A percentile compares a stretch with the other conserved stretches of the same genome.
Conservation (phyloP, 176 grass and related monocot species). For the Oryza officinalis region DNA sequence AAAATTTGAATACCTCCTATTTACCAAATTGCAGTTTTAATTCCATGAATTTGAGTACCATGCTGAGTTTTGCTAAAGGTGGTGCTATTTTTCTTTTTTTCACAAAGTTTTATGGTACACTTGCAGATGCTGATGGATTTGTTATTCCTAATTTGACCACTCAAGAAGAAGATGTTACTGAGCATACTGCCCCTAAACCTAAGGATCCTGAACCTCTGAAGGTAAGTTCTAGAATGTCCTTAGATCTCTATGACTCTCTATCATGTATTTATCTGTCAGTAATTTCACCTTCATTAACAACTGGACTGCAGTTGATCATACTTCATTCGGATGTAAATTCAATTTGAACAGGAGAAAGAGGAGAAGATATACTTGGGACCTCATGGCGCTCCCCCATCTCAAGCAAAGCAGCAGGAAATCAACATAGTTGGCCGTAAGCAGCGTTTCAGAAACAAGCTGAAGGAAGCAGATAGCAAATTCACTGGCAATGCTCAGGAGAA, state of each 20-base stretch:
- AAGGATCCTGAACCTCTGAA: conserved; percentile 49
- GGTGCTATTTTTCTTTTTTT: neutral
- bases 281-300: neutral
- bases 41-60: neutral
- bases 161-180: conserved; percentile 46
- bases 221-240: conserved; percentile 31
- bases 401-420: conserved; percentile 57
- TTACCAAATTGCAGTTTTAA: neutral
- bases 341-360: conserved; percentile 51
- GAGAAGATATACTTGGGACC: conserved; percentile 78
- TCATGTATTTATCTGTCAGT: conserved; percentile 1
- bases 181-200: conserved; percentile 29
- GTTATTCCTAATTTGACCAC: conserved; percentile 70
- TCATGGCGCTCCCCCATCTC: conserved; percentile 64
- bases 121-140: conserved; percentile 81
- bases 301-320: neutral
- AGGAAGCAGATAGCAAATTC: conserved; percentile 80
- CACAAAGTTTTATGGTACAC: conserved; percentile 16
- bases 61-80: neutral
- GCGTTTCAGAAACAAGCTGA: conserved; percentile 76
- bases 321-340: conserved; percentile 17
- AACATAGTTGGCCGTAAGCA: conserved; percentile 60
- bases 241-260: neutral
- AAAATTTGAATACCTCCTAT: neutral
- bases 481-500: conserved; percentile 55